Evolutionary conservation across 2,329 filamentous ascomycete genomes (phyloP), one percentile per base, ranked within the genome.

Genomic region (Epichloe glyceriae): DNA sequence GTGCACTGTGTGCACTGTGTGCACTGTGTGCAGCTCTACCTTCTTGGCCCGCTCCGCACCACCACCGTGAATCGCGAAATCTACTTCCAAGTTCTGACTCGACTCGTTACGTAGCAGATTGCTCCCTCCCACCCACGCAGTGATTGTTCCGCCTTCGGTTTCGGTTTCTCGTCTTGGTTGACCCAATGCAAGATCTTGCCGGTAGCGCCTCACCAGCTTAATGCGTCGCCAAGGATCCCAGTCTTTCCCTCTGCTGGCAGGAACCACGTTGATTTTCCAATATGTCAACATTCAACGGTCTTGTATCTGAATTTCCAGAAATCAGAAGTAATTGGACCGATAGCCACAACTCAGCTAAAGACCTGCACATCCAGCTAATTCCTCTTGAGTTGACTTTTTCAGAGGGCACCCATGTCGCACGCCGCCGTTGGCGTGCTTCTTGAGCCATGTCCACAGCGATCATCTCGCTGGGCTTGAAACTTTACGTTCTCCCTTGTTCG

Each of bases 391-490:
- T 56, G 90, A 96, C 67, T 88, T 83, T 69, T 96, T 96, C 60
- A 79, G 86, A 22, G 70, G 68, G 15, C 72, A 74, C 45, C 68
- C 72, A 4, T 70, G 71, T 5, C 67, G 67, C 15, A 74, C 68
- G 15, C 76, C 85, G 4, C 86, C 88, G 0, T 67, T 93, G 50
- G 89, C 86, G 15, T 93, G 85, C 64, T 95, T 97, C 62, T 73
- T 97, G 26, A 94, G 86, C 65, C 91, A 97, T 75, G 82, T 94
- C 2, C 91, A 96, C 63, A 94, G 85, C 56, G 90, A 96, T 60
- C 91, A 96, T 66, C 76, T 96, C 1, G 76, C 77, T 37, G 90
- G 91, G 0, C 74, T 96, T 1, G 88, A 95, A 58, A 79, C 75
- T 12, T 74, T 90, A 50, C 78, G 81, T 44, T 80, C 86, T 30